phyloP scores from a whole-genome alignment of 257 asterid species.

The Primulina tabacum region DNA sequence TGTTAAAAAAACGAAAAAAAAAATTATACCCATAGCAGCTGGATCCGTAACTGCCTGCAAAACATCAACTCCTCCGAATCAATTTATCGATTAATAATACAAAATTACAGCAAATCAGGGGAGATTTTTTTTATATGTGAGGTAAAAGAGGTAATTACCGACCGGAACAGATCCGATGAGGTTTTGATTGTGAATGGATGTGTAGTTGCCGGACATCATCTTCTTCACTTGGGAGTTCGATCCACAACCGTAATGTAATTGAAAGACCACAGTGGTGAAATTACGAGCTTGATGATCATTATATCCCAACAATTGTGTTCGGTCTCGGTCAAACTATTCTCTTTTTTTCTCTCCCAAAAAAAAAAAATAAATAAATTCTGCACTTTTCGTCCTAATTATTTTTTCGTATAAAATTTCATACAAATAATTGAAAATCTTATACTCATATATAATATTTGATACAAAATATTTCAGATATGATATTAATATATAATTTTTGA shows the following conservation, averaged over 20 bases:
- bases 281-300: not conserved
- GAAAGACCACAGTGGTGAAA: not conserved
- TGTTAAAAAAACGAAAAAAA: not conserved
- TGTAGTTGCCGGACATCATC: conserved; percentile 97
- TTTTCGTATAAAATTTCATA: no score
- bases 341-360: no score
- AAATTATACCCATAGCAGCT: conserved; percentile 56
- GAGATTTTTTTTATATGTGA: not conserved
- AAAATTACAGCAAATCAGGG: not conserved
- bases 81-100: not conserved
- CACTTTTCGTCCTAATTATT: no score
- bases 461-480: no score
- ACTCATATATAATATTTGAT: no score
- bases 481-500: no score
- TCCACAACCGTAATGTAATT: not conserved
- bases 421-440: no score
- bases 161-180: conserved; percentile 96
- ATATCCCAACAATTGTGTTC: no score
- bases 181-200: conserved; percentile 70
- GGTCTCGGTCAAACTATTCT: no score
- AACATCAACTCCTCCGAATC: conserved; percentile 14
- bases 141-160: not conserved
- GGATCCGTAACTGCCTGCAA: conserved; percentile 73
- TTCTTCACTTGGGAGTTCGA: conserved; percentile 17
- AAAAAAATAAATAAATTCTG: no score